Percentiles rank a stretch among this genome's conserved stretches.
Conservation (phyloP, 257 asterid species). For the Mentha longifolia region DNA sequence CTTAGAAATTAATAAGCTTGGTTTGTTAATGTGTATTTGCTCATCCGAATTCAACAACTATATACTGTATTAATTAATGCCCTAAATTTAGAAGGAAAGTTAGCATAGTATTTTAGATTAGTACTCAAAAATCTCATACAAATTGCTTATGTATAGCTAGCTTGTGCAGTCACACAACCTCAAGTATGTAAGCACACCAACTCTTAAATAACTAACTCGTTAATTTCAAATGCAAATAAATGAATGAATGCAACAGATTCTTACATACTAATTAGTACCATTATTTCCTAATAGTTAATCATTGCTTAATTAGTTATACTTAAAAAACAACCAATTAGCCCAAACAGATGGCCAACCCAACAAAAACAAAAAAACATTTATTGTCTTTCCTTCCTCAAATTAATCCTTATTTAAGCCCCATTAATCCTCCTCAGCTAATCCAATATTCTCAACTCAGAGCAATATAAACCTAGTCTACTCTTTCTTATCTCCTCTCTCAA, state of each 20-base stretch:
- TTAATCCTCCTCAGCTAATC: background rate
- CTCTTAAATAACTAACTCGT: background rate
- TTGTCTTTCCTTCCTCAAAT: background rate
- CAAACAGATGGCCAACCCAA: constrained; percentile 44
- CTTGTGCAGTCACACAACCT: too few species aligned
- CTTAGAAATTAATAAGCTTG: background rate
- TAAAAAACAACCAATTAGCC: constrained; percentile 27
- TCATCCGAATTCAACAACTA: constrained; percentile 10
- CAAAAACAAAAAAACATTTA: constrained; percentile 15
- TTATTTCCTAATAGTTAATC: background rate
- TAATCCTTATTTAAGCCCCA: constrained; percentile 33
- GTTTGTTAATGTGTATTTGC: constrained; percentile 5
- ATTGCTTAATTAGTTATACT: background rate
- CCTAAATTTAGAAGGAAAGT: too few species aligned
- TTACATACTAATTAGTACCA: background rate
- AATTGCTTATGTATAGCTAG: background rate
- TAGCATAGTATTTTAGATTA: too few species aligned
- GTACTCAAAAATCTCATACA: background rate
- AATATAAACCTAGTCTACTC: background rate
- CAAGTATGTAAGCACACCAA: too few species aligned
- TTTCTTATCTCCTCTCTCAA: constrained; percentile 27
- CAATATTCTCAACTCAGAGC: too few species aligned
- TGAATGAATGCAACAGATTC: background rate
- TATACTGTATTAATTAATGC: too few species aligned
- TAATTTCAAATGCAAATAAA: background rate